phyloP scores from a whole-genome alignment of 768 basidiomycete genomes.

The Strobilomyces confusus region DNA sequence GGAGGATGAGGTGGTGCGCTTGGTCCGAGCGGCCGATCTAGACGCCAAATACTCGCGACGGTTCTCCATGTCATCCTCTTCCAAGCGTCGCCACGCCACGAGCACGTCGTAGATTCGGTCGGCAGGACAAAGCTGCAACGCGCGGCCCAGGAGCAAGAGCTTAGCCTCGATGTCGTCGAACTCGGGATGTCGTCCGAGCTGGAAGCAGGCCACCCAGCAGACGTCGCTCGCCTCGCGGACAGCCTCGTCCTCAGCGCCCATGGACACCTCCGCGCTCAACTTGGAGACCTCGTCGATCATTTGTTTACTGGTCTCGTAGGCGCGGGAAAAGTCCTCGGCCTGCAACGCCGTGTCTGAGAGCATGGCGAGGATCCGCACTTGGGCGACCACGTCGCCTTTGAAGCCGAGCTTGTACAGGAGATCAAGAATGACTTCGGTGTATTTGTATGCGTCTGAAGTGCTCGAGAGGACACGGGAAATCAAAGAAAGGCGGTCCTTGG shows the following conservation, averaged over 20 bases:
- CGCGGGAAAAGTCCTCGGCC: slow-evolving; percentile 71
- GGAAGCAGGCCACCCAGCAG: slow-evolving; percentile 87
- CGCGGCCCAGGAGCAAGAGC: slow-evolving; percentile 69
- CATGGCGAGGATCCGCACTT: slow-evolving; percentile 86
- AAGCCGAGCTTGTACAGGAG: slow-evolving; percentile 86
- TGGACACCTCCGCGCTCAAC: slow-evolving; percentile 37
- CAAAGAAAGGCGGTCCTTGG: slow-evolving; percentile 84
- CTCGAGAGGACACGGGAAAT: slow-evolving; percentile 81
- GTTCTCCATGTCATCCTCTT: slow-evolving; percentile 55
- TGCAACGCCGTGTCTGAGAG: slow-evolving; percentile 83
- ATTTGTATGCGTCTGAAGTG: slow-evolving; percentile 85
- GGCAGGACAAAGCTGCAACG: slow-evolving; percentile 81
- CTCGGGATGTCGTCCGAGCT: slow-evolving; percentile 79
- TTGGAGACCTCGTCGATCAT: slow-evolving; percentile 65
- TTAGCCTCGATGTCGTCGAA: slow-evolving; percentile 66
- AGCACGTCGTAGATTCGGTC: slow-evolving; percentile 80
- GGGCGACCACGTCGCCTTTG: slow-evolving; percentile 63
- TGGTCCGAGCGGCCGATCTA: slow-evolving; percentile 17
- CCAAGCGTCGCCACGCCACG: slow-evolving; percentile 68
- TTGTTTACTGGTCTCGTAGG: slow-evolving; percentile 64
- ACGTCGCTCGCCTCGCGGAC: slow-evolving; percentile 68
- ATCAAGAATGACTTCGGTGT: slow-evolving; percentile 88
- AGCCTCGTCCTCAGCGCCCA: slow-evolving; percentile 35
- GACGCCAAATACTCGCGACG: slow-evolving; percentile 43
- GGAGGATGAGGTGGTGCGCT: slow-evolving; percentile 19